A percentile compares a stretch with the other conserved stretches of the same genome.
Evolutionary conservation across 345 rosid species (phyloP).

Genomic region (Microcos paniculata): DNA sequence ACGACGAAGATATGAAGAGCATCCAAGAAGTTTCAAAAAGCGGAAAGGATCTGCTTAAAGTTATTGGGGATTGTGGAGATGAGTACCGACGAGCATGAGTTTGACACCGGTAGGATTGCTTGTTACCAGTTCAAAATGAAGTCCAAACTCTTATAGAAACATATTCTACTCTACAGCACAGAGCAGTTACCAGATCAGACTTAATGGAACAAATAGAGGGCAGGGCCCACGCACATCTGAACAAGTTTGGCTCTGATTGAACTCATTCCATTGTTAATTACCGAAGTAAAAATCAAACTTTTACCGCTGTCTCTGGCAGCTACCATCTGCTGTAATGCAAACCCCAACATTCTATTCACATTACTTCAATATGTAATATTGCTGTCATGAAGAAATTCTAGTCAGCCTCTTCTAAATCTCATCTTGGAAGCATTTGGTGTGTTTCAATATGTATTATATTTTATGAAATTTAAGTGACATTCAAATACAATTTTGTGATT

Average conservation of each 20-base stretch:
- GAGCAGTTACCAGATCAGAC: background rate
- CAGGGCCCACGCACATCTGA: background rate
- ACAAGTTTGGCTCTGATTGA: background rate
- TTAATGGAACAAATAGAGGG: background rate
- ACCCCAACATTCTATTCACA: background rate
- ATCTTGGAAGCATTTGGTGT: background rate
- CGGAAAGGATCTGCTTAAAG: slow-evolving; percentile 75
- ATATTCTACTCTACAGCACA: background rate
- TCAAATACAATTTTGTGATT: background rate
- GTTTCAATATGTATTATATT: background rate
- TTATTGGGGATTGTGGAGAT: slow-evolving; percentile 96
- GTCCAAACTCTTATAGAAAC: background rate
- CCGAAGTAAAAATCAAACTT: background rate
- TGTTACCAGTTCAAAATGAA: background rate
- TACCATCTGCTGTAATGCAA: background rate
- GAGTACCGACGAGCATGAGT: slow-evolving; percentile 66
- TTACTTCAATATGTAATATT: background rate
- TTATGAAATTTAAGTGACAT: background rate
- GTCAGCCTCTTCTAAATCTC: background rate
- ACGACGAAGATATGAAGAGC: slow-evolving; percentile 73
- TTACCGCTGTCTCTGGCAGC: too few relatives aligned
- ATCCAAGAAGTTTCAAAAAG: slow-evolving; percentile 53
- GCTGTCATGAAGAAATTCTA: background rate
- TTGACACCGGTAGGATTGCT: background rate
- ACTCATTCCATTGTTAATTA: too few relatives aligned